Conservation (phyloP, 2,329 filamentous ascomycete genomes). For the Trichoderma breve region DNA sequence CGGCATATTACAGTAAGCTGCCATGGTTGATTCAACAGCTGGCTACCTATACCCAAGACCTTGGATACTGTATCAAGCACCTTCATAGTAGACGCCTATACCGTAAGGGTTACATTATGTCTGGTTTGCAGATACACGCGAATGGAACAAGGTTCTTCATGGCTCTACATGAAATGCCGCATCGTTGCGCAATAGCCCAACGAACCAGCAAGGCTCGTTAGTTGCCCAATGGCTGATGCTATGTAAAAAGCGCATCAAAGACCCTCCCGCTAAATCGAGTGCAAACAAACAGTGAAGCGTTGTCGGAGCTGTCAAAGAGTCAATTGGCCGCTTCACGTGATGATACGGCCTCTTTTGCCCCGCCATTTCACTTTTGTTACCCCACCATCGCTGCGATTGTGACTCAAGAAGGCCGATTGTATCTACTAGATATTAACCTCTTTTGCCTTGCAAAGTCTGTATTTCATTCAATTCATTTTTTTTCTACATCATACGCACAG, state of each 20-base stretch:
- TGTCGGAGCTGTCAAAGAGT: slow-evolving; percentile 1
- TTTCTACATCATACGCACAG: not conserved
- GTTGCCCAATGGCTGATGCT: not conserved
- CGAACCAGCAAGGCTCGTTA: not conserved
- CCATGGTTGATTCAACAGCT: not conserved
- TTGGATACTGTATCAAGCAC: not conserved
- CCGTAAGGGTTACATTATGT: not conserved
- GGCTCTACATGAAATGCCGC: not conserved
- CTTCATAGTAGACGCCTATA: not conserved
- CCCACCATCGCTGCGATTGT: not conserved
- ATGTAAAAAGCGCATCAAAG: not conserved
- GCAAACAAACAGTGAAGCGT: not conserved
- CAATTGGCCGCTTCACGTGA: not conserved
- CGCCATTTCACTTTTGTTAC: not conserved
- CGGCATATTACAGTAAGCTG: not conserved
- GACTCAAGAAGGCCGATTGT: not conserved
- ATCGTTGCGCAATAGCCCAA: not conserved
- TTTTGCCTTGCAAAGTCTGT: not conserved
- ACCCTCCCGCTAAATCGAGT: not conserved
- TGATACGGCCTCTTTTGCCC: not conserved
- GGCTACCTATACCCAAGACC: not conserved
- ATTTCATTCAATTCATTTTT: not conserved
- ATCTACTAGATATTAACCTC: not conserved
- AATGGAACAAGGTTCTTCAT: not conserved
- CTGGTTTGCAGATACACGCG: not conserved